Evolutionary conservation across 208 protist species (phyloP), one percentile per base, ranked within the genome.

Genomic region (Wallacemonas rigidus): DNA sequence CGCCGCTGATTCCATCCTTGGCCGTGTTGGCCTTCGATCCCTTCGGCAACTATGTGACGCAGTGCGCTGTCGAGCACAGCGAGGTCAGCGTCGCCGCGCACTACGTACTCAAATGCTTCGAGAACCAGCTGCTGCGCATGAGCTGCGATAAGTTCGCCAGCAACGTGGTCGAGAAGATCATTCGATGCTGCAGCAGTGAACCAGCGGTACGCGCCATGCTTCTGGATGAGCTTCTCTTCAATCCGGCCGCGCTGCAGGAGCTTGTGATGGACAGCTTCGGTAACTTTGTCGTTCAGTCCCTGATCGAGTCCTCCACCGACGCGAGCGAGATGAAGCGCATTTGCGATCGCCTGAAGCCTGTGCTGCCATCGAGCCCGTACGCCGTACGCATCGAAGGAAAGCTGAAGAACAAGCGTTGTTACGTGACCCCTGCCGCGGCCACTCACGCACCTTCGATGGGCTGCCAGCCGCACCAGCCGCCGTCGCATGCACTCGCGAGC

Each of bases 1-100:
- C 75, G 2, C 75, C 76, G 41, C 74, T 95, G 40, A 55, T 95
- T 55, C 89, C 89, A 2, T 75, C 81, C 75, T 80, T 97, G 58
- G 65, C 83, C 2, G 74, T 87, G 55, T 75, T 97, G 17, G 87
- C 88, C 43, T 72, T 91, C 43, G 89, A 95, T 64, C 85, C 87
- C 1, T 95, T 88, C 65, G 93, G 90, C 36, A 97, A 97, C 81
- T 97, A 96, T 76, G 89, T 95, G 50, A 90, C 95, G 76, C 93
- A 97, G 85, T 93, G 90, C 76, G 82, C 81, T 12, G 79, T 97
- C 40, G 82, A 95, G 80, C 79, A 93, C 79, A 90, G 82, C 80
- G 80, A 75, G 36, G 75, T 74, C 57, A 78, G 76, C 38, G 73
- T 81, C 17, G 89, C 89, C 0, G 84, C 86, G 54, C 72, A 90